Evolutionary conservation across 345 rosid species (phyloP), one percentile per base, ranked within the genome.

Genomic region (Eucalyptus marginata): DNA sequence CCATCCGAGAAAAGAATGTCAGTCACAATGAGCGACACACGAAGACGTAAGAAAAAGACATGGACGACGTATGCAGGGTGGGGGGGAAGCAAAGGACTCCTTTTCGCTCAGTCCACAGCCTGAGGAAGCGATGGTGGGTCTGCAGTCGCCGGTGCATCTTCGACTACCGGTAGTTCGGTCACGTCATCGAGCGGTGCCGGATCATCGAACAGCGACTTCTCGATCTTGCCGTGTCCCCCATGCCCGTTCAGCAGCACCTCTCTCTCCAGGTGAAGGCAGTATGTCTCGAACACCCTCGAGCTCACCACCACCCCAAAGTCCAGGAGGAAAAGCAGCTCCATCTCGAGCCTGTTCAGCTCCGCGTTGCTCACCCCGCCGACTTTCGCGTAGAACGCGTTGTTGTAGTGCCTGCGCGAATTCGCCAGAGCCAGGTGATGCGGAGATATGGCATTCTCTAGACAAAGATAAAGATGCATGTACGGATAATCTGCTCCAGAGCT

Each of bases 341-440:
- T 58, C 88, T 97, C 99, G 47, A 97, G 93, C 92, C 90, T 93
- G 94, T 97, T 97, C 92, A 97, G 88, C 89, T 96, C 99, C 1
- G 92, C 92, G 64, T 96, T 97, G 94, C 93, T 96, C 88, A 97
- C 95, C 49, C 99, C 99, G n/a, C 99, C 99, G 4, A 96, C 97
- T 54, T 92, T 88, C 3, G 99, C 99, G 49, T 94, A 96, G 91
- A 96, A 92, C 17, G 95, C 97, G 68, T 96, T 97, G 93, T 96
- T 95, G 89, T 96, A 95, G 86, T 96, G 99, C 91, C 99, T 97
- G 91, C 91, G 16, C 47, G 5, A 76, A 76, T 76, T 76, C 84
- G 47, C 27, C 84, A 11, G 24, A 76, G 47, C 84, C 47, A 1
- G 20, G 84, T 40, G 84, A 76, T 11, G 15, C 47, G 7, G 47